A percentile compares a stretch with the other conserved stretches of the same genome.
These are phyloP conservation scores for Spathaspora hagerdaliae DNA, from an alignment of 805 yeast species.

Conservation along the genomic window DNA sequence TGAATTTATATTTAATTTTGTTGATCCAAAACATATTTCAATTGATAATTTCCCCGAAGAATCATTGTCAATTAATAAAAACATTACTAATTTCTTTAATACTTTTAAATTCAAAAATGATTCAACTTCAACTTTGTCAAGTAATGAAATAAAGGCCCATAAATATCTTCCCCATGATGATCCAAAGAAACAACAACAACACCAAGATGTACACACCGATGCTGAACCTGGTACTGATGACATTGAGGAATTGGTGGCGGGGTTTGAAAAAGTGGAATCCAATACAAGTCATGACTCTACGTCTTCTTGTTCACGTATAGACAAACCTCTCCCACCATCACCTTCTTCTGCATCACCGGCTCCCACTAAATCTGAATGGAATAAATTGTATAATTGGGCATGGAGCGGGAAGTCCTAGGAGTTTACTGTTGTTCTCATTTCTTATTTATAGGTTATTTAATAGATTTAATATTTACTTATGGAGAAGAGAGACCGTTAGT, in stretches of 20 bases:
- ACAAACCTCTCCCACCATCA: too few species aligned
- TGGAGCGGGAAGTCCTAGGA: too few species aligned
- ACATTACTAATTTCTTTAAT: constrained; percentile 22
- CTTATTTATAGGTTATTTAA: too few species aligned
- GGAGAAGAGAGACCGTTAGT: too few species aligned
- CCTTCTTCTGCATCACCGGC: not conserved
- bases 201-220: not conserved
- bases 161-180: constrained; percentile 14
- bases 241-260: constrained; percentile 3
- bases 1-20: constrained; percentile 42
- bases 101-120: constrained; percentile 14
- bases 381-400: constrained; percentile 5
- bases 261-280: constrained; percentile 1
- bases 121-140: constrained; percentile 3
- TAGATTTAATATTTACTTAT: too few species aligned
- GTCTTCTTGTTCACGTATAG: too few species aligned
- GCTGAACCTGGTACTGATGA: not conserved
- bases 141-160: constrained; percentile 18
- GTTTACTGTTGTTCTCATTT: too few species aligned
- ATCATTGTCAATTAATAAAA: constrained; percentile 3
- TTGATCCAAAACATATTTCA: constrained; percentile 36
- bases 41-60: constrained; percentile 3
- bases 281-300: constrained; percentile 38
- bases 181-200: not conserved
- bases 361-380: not conserved